Evolutionary conservation across 805 yeast species (phyloP), one percentile per base, ranked within the genome.

Genomic region (Candida arabinofermentans): DNA sequence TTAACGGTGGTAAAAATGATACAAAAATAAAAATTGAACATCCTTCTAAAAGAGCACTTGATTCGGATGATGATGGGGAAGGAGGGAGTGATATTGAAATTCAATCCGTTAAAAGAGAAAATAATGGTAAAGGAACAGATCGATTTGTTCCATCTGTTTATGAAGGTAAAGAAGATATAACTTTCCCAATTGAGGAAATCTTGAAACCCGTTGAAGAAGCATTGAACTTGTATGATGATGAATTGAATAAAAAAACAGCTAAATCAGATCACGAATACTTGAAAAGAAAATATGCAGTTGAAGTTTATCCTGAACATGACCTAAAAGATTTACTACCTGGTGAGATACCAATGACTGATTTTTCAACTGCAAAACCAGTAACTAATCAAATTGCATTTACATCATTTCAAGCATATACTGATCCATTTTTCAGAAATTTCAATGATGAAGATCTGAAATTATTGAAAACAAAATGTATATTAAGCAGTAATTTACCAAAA

Each of bases 381-480:
- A 65, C 88, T 2, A 91, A 88, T 61, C 99, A 93, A 66, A 93
- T 91, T 14, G 96, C 89, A 57, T 89, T 86, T 59, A 72, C 86
- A 10, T 90, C 99, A 0, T 93, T 86, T 59, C 84, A 86, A 50
- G 67, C 90, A 1, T 87, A 83, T 51, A 74, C 89, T 27, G 99
- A 93, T 59, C 86, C 90, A 24, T 91, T 77, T 59, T 90, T 83
- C 65, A 72, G 96, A 47, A 75, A 77, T 2, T 86, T 77, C 52
- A 67, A 72, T 14, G 96, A 85, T 46, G 96, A 91, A 26, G 99
- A 93, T 58, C 55, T 88, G 33, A 79, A 81, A 41, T 79, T 89
- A 51, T 64, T 91, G 41, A 78, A 77, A 48, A 81, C 77, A 45
- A 77, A 79, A 51, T 66, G 72, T 44, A 75, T 83, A 27, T 54